Evolutionary conservation across 1,284 basidiomycete genomes (phyloP).

Genomic region (Pterulicium gracile): DNA sequence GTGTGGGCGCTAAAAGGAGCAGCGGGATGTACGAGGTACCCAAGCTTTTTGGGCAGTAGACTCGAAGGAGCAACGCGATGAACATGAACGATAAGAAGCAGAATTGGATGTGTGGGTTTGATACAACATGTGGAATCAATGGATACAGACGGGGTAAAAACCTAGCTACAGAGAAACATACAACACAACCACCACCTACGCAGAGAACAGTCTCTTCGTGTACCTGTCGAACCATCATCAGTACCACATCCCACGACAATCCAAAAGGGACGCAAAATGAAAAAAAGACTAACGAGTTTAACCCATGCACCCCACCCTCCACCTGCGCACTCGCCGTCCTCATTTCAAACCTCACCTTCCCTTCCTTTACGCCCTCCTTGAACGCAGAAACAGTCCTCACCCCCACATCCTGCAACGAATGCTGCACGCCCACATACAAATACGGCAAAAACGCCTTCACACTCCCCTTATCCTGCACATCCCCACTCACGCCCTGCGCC

Average conservation of each 20-base stretch:
- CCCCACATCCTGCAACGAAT: constrained; percentile 94
- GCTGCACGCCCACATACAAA: constrained; percentile 86
- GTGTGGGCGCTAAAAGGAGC: too few relatives aligned
- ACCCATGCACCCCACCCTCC: constrained; percentile 91
- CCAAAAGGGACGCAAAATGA: background rate
- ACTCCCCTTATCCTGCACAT: constrained; percentile 96
- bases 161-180: too few relatives aligned
- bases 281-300: constrained; percentile 62
- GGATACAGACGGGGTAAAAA: too few relatives aligned
- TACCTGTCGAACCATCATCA: constrained; percentile 14
- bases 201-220: constrained; percentile 21
- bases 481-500: constrained; percentile 93
- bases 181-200: too few relatives aligned
- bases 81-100: too few relatives aligned
- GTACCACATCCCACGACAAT: constrained; percentile 3
- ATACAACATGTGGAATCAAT: too few relatives aligned
- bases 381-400: constrained; percentile 59
- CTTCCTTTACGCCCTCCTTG: constrained; percentile 48
- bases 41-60: too few relatives aligned
- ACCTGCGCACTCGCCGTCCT: constrained; percentile 93
- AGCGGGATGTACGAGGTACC: too few relatives aligned
- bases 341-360: constrained; percentile 83
- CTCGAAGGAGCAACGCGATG: too few relatives aligned
- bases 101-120: too few relatives aligned
- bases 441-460: constrained; percentile 90